Base-by-base conservation (phyloP, 108 stramenopile species). In the Skeletonema costatum region DNA sequence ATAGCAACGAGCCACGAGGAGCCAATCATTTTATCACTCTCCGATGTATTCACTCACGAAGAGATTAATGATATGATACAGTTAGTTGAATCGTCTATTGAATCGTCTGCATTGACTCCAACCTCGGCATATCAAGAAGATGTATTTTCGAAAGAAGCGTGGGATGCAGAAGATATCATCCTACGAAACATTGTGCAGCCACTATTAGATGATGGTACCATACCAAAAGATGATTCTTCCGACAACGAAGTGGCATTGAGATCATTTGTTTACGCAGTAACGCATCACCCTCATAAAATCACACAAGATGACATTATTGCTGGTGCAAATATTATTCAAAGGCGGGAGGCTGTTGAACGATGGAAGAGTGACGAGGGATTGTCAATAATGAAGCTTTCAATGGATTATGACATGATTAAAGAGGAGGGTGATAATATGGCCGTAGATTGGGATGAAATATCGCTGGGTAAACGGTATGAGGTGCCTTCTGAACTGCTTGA, bases 251-350 rank as follows among this genome's bases (percentile, higher is more conserved):
- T 38, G 21, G 39, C 64, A 11, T 25, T 65, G 8, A 50, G 25
- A 19, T 17, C 46, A 10, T 65, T 65, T 53, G 46, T 65, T 6
- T 39, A 53, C 11, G 64, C 50, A 19, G 64, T 65, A 1, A 65
- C 64, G 10, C 19, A 65, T 19, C 0, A 19, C 7, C 46, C 64
- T 19, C 53, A 65, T 11, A 19, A 0, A 25, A 36, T 65, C 8
- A 8, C 9, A 7, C 44, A 65, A 25, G 64, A 53, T 4, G 64
- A 65, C 58, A 53, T 65, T 19, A 65, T 65, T 12, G 8, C 10
- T 19, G 64, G 64, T 44, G 64, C 64, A 53, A 65, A 65, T 53
- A 53, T 53, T 8, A 65, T 65, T 19, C 64, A 53, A 25, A 19
- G 64, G 39, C 39, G 64, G 50, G 39, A 65, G 64, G 64, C 64